Evolutionary conservation across 441 rosid genomes (phyloP).

Genomic region (Biscutella laevigata): DNA sequence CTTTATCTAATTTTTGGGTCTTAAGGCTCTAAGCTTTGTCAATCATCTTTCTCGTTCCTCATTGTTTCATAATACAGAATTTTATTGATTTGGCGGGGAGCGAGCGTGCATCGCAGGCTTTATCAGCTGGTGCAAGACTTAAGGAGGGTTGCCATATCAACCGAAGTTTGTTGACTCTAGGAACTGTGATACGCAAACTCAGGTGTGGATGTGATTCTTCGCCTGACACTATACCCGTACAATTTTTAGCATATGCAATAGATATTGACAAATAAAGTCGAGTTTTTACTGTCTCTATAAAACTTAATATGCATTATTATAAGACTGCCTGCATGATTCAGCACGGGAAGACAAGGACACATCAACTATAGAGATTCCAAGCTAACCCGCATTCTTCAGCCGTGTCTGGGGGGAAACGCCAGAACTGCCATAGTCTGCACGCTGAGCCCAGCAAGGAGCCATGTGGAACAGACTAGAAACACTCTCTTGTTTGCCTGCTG

Average conservation of each 20-base stretch:
- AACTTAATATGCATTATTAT: constrained; percentile 1
- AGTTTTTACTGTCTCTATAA: not conserved
- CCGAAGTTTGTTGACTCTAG: constrained; percentile 80
- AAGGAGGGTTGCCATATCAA: constrained; percentile 96
- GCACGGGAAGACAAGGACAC: constrained; percentile 87
- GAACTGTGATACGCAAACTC: constrained; percentile 89
- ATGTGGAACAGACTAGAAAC: constrained; percentile 92
- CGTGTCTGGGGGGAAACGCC: constrained; percentile 87
- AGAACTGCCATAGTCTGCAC: constrained; percentile 93
- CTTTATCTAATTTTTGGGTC: constrained; percentile 2
- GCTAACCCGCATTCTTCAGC: constrained; percentile 81
- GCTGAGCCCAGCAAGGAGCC: constrained; percentile 81
- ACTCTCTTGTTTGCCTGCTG: constrained; percentile 94
- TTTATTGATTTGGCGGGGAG: constrained; percentile 93
- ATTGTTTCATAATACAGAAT: constrained; percentile 44
- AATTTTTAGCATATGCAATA: not conserved
- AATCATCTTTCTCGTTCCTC: constrained; percentile 4
- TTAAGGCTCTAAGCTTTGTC: not conserved
- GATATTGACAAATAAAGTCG: not conserved
- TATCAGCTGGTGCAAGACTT: constrained; percentile 74
- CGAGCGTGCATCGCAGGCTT: constrained; percentile 92
- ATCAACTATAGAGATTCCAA: constrained; percentile 90
- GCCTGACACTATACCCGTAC: not conserved
- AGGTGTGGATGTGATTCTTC: constrained; percentile 40
- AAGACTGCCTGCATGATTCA: constrained; percentile 30